Base-by-base conservation (phyloP, 306 rosid species). In the Gleditsia sinensis region DNA sequence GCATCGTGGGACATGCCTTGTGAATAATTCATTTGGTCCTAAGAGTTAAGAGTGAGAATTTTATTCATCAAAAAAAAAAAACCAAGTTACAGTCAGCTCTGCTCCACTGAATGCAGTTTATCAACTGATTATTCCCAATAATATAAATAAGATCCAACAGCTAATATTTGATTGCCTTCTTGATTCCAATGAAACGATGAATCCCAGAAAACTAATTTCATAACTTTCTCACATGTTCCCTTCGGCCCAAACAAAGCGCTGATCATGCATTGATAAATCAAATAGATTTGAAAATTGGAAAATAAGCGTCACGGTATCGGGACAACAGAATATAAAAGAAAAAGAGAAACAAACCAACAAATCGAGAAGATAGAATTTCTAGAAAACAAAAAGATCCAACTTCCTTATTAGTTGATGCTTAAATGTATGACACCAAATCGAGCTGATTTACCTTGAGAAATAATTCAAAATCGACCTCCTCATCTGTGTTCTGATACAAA, bases 401-500 rank as follows among this genome's bases (percentile, higher is more conserved):
- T 67, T 17, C 56, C n/a, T 69, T 9, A 63, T 28, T 69, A 53
- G 69, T 14, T 40, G 71, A 83, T 63, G 39, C 32, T 24, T 66
- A 60, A 76, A 78, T 33, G n/a, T 40, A 34, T 7, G 33, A 43
- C 20, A 76, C 1, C 54, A 62, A 76, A 79, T 83, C 59, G 28
- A 75, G 30, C 33, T 63, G 14, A 34, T 3, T 23, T n/a, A 91
- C 98, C 91, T 86, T 88, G 67, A 94, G 97, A 82, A 94, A 94
- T 80, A 88, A 81, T 82, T 94, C 98, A 76, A 89, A 94, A 83
- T 91, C 97, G 20, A 91, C 94, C 36, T 91, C 96, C 5, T 94
- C 91, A 50, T 91, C 97, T n/a, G 78, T 84, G 68, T 85, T 91
- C 78, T 78, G 89, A 83, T 91, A 81, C 78, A 87, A 88, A 86